Evolutionary conservation across 495 filamentous ascomycete genomes (phyloP).

Genomic region (Neurospora africana): DNA sequence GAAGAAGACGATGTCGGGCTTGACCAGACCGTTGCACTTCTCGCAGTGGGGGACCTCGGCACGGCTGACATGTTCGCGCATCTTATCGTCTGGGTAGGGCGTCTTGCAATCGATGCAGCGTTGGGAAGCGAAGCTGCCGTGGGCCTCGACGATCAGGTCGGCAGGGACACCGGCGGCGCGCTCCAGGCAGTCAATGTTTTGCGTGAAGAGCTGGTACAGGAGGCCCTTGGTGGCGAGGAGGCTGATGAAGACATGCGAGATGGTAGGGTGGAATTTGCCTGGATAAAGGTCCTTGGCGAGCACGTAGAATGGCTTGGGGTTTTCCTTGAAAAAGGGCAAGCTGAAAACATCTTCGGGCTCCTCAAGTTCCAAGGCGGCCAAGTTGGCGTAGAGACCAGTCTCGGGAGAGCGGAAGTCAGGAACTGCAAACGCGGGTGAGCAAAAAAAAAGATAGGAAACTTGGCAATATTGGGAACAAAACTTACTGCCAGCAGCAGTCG

Average conservation of each 20-base stretch:
- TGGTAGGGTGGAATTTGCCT: constrained; percentile 77
- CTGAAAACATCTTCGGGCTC: constrained; percentile 75
- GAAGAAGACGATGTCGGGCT: constrained; percentile 97
- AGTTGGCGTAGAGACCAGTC: constrained; percentile 73
- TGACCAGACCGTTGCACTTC: constrained; percentile 71
- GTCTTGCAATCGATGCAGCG: constrained; percentile 79
- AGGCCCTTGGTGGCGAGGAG: constrained; percentile 62
- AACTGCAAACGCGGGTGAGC: constrained; percentile 19
- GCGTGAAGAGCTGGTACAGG: constrained; percentile 81
- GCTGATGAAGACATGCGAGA: constrained; percentile 76
- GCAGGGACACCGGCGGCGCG: constrained; percentile 73
- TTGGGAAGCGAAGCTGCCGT: constrained; percentile 86
- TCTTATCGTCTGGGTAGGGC: constrained; percentile 57
- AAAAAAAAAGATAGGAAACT: background rate
- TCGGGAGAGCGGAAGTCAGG: constrained; percentile 70
- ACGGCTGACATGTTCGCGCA: constrained; percentile 54
- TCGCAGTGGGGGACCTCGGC: constrained; percentile 60
- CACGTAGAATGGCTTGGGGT: constrained; percentile 85
- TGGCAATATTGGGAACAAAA: background rate
- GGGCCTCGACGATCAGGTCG: constrained; percentile 80
- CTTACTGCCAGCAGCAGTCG: constrained; percentile 46
- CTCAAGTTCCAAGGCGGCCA: constrained; percentile 71
- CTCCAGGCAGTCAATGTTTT: constrained; percentile 96
- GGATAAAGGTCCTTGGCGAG: constrained; percentile 87
- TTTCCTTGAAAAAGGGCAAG: constrained; percentile 70